Conservation (phyloP, 2,329 filamentous ascomycete genomes). For the Pseudomassariella vexata region DNA sequence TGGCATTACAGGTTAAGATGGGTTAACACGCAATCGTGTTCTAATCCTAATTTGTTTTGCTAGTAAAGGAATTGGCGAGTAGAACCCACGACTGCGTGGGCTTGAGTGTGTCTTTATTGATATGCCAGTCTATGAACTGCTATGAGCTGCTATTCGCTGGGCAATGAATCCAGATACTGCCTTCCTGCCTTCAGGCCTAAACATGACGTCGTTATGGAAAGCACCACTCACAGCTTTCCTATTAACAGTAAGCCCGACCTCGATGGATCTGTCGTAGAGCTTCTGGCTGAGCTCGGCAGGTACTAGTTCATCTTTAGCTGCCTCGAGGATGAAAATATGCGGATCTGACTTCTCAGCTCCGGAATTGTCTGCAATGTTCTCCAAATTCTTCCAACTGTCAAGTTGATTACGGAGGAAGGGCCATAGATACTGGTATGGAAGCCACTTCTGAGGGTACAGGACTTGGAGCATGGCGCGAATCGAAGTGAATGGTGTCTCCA, state of each 20-base stretch:
- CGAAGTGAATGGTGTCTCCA: constrained; percentile 73
- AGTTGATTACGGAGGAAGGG: constrained; percentile 65
- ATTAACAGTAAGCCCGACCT: constrained; percentile 39
- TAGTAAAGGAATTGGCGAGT: too few species aligned
- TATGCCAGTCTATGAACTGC: too few species aligned
- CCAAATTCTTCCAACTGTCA: constrained; percentile 48
- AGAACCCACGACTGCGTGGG: too few species aligned
- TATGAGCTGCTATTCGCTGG: constrained; percentile 2
- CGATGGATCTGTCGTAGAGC: constrained; percentile 40
- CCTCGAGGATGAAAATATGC: constrained; percentile 45
- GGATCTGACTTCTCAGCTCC: constrained; percentile 20
- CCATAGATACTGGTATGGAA: constrained; percentile 70
- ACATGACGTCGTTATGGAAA: constrained; percentile 52
- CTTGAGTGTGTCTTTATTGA: too few species aligned
- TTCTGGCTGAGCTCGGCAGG: constrained; percentile 42
- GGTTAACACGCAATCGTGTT: too few species aligned
- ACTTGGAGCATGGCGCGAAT: constrained; percentile 64
- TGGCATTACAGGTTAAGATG: too few species aligned
- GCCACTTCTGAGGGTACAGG: constrained; percentile 73
- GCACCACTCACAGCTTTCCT: constrained; percentile 39
- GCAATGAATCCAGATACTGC: constrained; percentile 38
- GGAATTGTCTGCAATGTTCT: constrained; percentile 30
- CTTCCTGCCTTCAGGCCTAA: constrained; percentile 36
- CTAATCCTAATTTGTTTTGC: too few species aligned
- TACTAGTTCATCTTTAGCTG: constrained; percentile 54